Base-by-base conservation (phyloP, 2,329 filamentous ascomycete genomes). In the Chaetomium sp. region DNA sequence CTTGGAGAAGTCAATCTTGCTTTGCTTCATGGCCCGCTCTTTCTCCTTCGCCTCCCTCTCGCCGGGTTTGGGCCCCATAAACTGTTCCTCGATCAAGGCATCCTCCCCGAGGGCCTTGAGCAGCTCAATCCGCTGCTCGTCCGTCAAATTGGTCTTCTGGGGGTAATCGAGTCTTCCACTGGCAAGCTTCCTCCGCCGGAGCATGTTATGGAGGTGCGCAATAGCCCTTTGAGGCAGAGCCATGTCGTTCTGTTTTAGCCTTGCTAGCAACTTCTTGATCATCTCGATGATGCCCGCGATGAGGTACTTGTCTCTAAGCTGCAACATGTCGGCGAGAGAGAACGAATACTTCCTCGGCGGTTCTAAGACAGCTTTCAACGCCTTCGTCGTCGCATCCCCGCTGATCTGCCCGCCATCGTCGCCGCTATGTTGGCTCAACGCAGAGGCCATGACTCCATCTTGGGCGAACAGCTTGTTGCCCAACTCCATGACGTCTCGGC, bases 401-500 rank as follows among this genome's bases (percentile, higher is more conserved):
- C 61, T 66, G 21, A 55, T 63, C 55, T 63, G 56, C 4, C 49
- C 38, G 9, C 51, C 10, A 29, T 60, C 54, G 23, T 42, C 68
- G 65, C 51, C 71, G 68, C 64, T 69, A 61, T 71, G 65, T 1
- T 71, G 69, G 59, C 74, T 75, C 45, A 93, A 76, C 13, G 91
- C 90, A 54, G 89, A 90, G 2, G 91, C 87, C 68, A 99, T 88
- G 65, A 97, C 85, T 58, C 88, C 89, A 75, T 96, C 95, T 71
- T 97, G 89, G 49, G 91, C 88, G 73, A 98, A 91, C 1, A 97
- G 83, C 42, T 86, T 84, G 73, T 96, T 91, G 0, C 94, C 93
- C 73, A 97, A 91, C 72, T 98, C 92, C 86, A 99, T 99, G 16
- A 91, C 91, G 74, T 97, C 92, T 69, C 95, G 89, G 74, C 93